Base-by-base conservation (phyloP, 2,329 filamentous ascomycete species). In the Trichoderma afroharzianum region DNA sequence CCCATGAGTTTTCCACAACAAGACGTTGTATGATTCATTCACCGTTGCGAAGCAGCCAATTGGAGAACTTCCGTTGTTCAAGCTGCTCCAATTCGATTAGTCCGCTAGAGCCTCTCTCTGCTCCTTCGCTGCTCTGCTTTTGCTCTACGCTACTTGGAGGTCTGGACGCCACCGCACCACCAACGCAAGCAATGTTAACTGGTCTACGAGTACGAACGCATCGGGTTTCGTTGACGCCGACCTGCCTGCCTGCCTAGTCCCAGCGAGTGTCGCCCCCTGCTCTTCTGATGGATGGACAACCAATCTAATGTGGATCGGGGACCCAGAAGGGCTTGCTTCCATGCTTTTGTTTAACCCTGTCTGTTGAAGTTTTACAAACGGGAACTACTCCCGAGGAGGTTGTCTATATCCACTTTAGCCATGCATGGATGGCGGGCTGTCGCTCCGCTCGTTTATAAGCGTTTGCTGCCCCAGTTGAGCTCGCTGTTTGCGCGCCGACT, bases 191-290 rank as follows among this genome's bases (percentile, higher is more conserved):
- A 61, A 33, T 24, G 43, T 26, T 9, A 39, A 36, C 57, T 55
- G 58, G 47, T 11, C 59, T 63, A 63, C 58, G 47, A 63, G 47
- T 70, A 63, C 58, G 59, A 63, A 47, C 21, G 43, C 62, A 53
- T 59, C 68, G 68, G 68, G 21, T 36, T 63, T 71, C 53, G 28
- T 26, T 58, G 68, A 28, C 26, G 28, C 70, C 70, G 70, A 71
- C 39, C 55, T 71, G 28, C 70, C 61, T 71, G 28, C 70, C 61
- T 53, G 63, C 57, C 57, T 71, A 47, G 63, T 62, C 30, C 58
- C 18, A 58, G 32, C 21, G 39, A 58, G 59, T 39, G 28, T 57
- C 39, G 21, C 68, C 67, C 68, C 68, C 47, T 63, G 68, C 68
- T n/a, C 32, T 26, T 50, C 21, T 21, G 68, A 70, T 63, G 21